phyloP scores from a whole-genome alignment of 164 flowering plant genomes.

The Vitis labrusca region DNA sequence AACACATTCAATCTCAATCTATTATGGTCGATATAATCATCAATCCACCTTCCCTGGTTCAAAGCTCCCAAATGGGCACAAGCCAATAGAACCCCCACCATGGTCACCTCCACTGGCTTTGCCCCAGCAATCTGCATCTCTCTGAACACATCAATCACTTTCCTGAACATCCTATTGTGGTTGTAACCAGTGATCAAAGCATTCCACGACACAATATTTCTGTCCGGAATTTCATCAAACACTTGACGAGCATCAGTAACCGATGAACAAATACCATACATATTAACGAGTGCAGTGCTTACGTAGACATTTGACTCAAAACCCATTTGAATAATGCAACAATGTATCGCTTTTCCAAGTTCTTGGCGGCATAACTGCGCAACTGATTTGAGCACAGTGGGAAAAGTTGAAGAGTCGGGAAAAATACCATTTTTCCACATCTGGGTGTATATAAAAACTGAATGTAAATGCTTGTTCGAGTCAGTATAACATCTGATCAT shows the following conservation, averaged over 20 bases:
- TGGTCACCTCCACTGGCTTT: constrained; percentile 22
- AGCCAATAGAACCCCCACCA: constrained; percentile 28
- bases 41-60: constrained; percentile 29
- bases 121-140: constrained; percentile 17
- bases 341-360: constrained; percentile 34
- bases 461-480: constrained; percentile 22
- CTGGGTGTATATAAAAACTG: constrained; percentile 27
- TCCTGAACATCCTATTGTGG: constrained; percentile 26
- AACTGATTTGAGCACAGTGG: constrained; percentile 28
- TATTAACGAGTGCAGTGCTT: constrained; percentile 33
- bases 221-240: constrained; percentile 42
- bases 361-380: constrained; percentile 18
- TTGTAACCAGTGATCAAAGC: constrained; percentile 36
- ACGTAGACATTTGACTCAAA: constrained; percentile 25
- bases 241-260: constrained; percentile 21
- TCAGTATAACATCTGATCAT: constrained; percentile 24
- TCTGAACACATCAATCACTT: constrained; percentile 22
- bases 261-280: constrained; percentile 25
- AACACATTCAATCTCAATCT: constrained; percentile 22
- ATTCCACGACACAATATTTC: constrained; percentile 42
- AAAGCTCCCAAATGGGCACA: constrained; percentile 33
- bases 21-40: constrained; percentile 22
- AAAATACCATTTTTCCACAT: constrained; percentile 27
- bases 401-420: constrained; percentile 24
- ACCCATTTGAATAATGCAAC: constrained; percentile 30